Evolutionary conservation across 2,329 filamentous ascomycete species (phyloP), one percentile per base, ranked within the genome.

Genomic region (Cladosporium phlei): DNA sequence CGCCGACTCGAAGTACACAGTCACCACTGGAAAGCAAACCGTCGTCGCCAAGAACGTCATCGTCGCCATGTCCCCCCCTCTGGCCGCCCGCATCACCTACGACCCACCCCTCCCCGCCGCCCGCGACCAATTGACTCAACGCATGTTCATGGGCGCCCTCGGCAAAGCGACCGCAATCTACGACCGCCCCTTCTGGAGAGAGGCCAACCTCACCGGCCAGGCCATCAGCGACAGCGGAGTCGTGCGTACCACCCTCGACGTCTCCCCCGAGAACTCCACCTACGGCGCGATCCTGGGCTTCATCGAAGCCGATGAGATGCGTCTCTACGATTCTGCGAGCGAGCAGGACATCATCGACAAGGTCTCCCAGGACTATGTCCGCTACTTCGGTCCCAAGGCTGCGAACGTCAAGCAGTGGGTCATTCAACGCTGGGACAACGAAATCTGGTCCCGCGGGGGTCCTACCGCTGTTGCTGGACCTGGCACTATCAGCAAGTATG

Each of bases 241-340:
- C 0, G 50, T 59, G 8, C 52, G 51, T 12, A 47, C 51, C 4
- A 59, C 54, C 0, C 57, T 53, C 29, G 59, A 60, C 29, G 56
- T 50, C 28, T 53, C 54, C 1, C 54, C 54, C 3, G 47, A 38
- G 1, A 49, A 55, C 37, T 58, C n/a, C 2, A 47, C 51, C 2
- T 59, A 55, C n/a, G 58, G 59, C 1, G 54, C 57, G 2, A 48
- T 62, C 2, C 51, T 61, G 34, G 59, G 58, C 0, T 62, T 62
- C 44, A 55, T 62, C 6, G 57, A 59, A 29, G 58, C 56, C 2
- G 58, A 61, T 30, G 50, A 53, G 38, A 54, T 27, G 35, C 35
- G 50, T 38, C 2, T 28, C 60, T 2, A 30, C 12, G 59, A 62
- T 37, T 20, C 21, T 8, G 37, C 47, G 11, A 50, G 49, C n/a